Evolutionary conservation across 805 yeast species (phyloP), one percentile per base, ranked within the genome.

Genomic region (Metschnikowia reukaufii): DNA sequence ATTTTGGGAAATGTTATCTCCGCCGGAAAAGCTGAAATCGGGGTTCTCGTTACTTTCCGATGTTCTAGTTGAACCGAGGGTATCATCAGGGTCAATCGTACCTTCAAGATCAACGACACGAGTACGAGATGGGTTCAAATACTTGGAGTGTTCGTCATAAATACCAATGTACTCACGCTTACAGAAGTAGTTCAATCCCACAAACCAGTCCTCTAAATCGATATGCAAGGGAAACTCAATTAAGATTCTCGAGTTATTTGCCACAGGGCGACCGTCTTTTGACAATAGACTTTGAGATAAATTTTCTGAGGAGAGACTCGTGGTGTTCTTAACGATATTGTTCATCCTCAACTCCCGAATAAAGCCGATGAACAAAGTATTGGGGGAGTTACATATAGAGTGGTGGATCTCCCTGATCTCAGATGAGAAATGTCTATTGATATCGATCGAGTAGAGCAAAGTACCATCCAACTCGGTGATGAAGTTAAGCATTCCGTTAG

Each of bases 171-270:
- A 81, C 54, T 84, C 89, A 23, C 82, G 63, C 45, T 76, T 77
- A 6, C 88, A 76, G 56, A 84, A 82, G 12, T 86, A 81, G 37
- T 74, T 77, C 48, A 86, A 64, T 0, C 88, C 83, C 10, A 86
- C 86, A 50, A 78, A 72, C 91, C 94, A 86, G 60, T 84, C 90
- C 58, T 85, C 91, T 36, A 85, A 68, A 61, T 85, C 91, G 18
- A 82, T 80, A 54, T 79, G 80, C 34, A 82, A 66, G 2, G 88
- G 86, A 51, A 86, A 86, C 52, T 78, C 81, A 40, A 86, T 67
- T 18, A 84, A 64, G 3, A 83, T 68, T 41, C 84, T 57, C 46
- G 64, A 66, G 50, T 64, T 59, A 30, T 65, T 68, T 17, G 66
- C 52, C 10, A 70, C 56, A 25, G 51, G 48, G 42, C 65, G 65